Conservation (phyloP, 192 early-diverging fungal species). For the Funneliformis geosporum region DNA sequence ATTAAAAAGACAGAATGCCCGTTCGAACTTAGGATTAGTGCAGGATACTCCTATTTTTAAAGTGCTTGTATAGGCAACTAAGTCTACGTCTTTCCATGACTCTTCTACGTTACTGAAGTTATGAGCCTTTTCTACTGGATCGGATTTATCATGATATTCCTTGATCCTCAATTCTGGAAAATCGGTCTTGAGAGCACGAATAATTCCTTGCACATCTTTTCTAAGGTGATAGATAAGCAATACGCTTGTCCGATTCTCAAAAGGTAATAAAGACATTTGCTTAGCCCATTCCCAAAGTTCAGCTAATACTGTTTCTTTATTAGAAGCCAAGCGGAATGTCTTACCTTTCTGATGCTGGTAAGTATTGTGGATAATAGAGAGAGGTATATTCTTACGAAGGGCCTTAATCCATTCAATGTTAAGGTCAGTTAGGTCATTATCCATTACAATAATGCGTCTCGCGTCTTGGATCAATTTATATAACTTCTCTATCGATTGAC, state of each 20-base stretch:
- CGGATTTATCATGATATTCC: no score
- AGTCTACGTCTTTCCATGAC: neutral
- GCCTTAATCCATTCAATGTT: neutral
- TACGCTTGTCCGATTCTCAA: neutral
- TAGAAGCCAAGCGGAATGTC: neutral
- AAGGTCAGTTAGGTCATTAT: neutral
- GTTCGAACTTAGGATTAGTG: slow-evolving; percentile 16
- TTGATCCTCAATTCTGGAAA: no score
- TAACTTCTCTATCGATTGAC: no score
- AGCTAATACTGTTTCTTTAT: slow-evolving; percentile 20
- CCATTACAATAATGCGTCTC: no score
- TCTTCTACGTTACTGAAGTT: neutral
- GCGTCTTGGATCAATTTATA: no score
- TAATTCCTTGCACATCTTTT: neutral
- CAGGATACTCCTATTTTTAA: neutral
- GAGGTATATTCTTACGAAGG: neutral
- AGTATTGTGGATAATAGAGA: no score
- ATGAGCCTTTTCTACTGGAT: no score
- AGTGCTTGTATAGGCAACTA: neutral
- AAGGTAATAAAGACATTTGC: slow-evolving; percentile 13
- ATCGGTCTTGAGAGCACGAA: neutral
- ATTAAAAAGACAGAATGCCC: neutral
- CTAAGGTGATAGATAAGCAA: neutral
- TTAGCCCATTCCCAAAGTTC: slow-evolving; percentile 14
- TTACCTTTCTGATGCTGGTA: no score